These are phyloP conservation scores for Pleurotus eryngii DNA, from an alignment of 768 basidiomycete genomes.

Conservation along the genomic window DNA sequence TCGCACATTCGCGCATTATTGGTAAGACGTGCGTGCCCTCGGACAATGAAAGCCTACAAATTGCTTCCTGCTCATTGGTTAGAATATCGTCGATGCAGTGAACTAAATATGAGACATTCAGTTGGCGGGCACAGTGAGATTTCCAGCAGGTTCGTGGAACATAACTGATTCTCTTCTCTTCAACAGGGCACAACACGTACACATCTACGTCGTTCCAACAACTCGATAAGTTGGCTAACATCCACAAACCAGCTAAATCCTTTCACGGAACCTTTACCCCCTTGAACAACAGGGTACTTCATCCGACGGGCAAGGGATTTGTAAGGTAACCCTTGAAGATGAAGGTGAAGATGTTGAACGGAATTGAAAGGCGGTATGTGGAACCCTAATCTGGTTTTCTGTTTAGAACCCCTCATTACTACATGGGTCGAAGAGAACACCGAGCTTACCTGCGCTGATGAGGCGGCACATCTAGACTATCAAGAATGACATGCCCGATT, in stretches of 20 bases:
- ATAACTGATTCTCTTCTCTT: not conserved
- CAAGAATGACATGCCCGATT: constrained; percentile 53
- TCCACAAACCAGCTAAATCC: constrained; percentile 75
- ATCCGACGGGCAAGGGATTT: constrained; percentile 28
- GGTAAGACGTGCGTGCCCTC: not conserved
- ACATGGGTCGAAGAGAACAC: constrained; percentile 18
- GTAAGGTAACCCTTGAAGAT: constrained; percentile 70
- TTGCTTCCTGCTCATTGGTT: too few relatives aligned
- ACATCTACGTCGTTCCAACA: constrained; percentile 52
- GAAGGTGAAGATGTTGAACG: constrained; percentile 71
- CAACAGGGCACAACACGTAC: constrained; percentile 50
- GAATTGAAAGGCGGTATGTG: constrained; percentile 80
- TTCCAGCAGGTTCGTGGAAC: too few relatives aligned
- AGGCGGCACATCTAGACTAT: constrained; percentile 38
- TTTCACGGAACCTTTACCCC: constrained; percentile 44
- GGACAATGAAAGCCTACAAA: not conserved
- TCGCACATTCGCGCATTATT: not conserved
- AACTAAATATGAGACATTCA: not conserved
- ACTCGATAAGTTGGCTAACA: constrained; percentile 53
- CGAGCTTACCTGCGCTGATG: constrained; percentile 43
- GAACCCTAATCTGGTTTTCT: constrained; percentile 61
- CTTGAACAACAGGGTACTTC: constrained; percentile 48
- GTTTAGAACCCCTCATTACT: constrained; percentile 14
- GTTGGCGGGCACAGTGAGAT: not conserved
- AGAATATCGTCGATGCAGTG: not conserved